phyloP scores from a whole-genome alignment of 768 basidiomycete genomes.

The Xerocomus spinulosus region DNA sequence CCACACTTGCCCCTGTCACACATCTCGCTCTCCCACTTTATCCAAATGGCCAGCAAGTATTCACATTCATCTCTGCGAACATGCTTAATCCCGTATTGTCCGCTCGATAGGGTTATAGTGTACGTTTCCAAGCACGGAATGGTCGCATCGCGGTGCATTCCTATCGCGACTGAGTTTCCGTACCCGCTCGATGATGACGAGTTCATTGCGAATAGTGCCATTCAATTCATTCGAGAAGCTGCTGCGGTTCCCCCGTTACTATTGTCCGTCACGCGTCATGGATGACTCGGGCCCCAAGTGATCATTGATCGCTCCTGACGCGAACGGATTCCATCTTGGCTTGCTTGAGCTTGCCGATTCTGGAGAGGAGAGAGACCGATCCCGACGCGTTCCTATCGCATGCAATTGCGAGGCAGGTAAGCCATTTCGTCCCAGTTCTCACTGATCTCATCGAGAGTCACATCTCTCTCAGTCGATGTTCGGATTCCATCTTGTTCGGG shows the following conservation, averaged over 20 bases:
- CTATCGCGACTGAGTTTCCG: conserved; percentile 11
- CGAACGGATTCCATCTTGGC: neutral
- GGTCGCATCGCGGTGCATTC: conserved; percentile 9
- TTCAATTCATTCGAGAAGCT: neutral
- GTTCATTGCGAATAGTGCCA: conserved; percentile 4
- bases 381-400: neutral
- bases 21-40: too few species aligned
- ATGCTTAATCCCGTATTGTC: conserved; percentile 22
- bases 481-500: conserved; percentile 2
- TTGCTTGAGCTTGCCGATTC: neutral
- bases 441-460: conserved; percentile 5
- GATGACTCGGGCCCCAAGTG: conserved; percentile 4
- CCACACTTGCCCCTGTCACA: conserved; percentile 11
- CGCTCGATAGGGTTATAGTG: conserved; percentile 20
- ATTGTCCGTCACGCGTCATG: neutral
- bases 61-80: conserved; percentile 8
- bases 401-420: too few species aligned
- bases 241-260: neutral
- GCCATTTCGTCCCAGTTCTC: too few species aligned
- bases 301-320: conserved; percentile 8
- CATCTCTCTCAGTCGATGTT: conserved; percentile 4
- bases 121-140: conserved; percentile 7
- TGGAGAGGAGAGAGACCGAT: conserved; percentile 1
- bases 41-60: neutral
- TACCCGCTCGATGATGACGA: neutral